Percentiles rank a stretch among this genome's conserved stretches.
Evolutionary conservation across 495 filamentous ascomycete species (phyloP).

Genomic region (Filosporella fistucella): DNA sequence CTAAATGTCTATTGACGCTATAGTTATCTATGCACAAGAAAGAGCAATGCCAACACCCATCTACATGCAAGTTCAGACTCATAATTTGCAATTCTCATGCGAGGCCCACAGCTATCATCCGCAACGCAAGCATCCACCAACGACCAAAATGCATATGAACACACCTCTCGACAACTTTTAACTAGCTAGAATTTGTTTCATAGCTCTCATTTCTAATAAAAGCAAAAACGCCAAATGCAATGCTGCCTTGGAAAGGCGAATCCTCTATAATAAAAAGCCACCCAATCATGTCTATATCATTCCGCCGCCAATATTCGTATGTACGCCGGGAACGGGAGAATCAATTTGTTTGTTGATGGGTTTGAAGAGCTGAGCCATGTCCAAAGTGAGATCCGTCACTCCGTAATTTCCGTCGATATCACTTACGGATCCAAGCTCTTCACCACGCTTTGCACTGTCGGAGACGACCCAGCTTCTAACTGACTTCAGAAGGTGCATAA

Average conservation of each 20-base stretch:
- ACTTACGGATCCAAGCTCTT: conserved; percentile 52
- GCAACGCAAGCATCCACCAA: not conserved
- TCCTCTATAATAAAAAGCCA: conserved; percentile 12
- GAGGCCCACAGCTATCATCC: not conserved
- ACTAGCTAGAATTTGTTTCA: too few species aligned
- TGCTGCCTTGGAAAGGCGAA: conserved; percentile 12
- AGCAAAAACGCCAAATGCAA: conserved; percentile 16
- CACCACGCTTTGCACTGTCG: conserved; percentile 45
- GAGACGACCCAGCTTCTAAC: conserved; percentile 49
- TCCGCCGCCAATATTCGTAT: conserved; percentile 16
- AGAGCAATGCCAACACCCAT: too few species aligned
- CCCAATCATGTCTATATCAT: conserved; percentile 13
- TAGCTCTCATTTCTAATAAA: too few species aligned
- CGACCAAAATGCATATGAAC: not conserved
- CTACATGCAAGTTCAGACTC: too few species aligned
- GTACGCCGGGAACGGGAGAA: conserved; percentile 21
- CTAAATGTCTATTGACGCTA: too few species aligned
- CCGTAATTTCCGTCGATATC: conserved; percentile 58
- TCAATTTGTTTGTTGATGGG: conserved; percentile 34
- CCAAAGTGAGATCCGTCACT: conserved; percentile 52
- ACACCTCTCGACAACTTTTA: not conserved
- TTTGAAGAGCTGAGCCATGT: conserved; percentile 63
- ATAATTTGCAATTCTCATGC: too few species aligned
- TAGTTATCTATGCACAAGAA: too few species aligned
- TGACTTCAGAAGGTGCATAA: conserved; percentile 53